Percentiles rank a stretch among this genome's conserved stretches.
Evolutionary conservation across 2,329 filamentous ascomycete species (phyloP).

Genomic region (Alternaria ventricosa): DNA sequence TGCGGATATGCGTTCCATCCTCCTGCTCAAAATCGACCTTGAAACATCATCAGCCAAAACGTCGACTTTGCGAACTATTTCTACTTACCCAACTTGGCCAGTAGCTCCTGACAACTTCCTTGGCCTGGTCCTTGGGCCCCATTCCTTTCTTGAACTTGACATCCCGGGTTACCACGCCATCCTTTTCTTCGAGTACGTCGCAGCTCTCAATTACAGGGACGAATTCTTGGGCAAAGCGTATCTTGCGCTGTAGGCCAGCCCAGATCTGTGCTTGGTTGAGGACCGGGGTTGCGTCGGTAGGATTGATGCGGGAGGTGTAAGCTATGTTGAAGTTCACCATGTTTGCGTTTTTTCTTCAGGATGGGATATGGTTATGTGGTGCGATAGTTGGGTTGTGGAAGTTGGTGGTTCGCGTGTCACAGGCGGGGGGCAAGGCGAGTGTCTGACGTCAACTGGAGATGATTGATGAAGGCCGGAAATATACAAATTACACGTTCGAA

Average conservation of each 20-base stretch:
- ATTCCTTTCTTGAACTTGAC: slow-evolving; percentile 50
- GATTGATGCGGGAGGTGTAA: slow-evolving; percentile 56
- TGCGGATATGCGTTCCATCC: slow-evolving; percentile 52
- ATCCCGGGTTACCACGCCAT: slow-evolving; percentile 41
- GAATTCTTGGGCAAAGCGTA: slow-evolving; percentile 55
- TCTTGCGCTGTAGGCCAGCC: slow-evolving; percentile 55
- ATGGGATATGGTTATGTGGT: not conserved
- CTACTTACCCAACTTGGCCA: slow-evolving; percentile 50
- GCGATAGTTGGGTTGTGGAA: not conserved
- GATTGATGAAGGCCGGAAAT: not conserved
- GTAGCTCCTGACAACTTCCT: slow-evolving; percentile 49
- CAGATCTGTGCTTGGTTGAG: slow-evolving; percentile 52
- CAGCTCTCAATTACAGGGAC: slow-evolving; percentile 53
- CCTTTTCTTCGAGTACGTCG: slow-evolving; percentile 50
- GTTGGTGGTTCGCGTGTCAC: not conserved
- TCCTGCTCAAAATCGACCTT: slow-evolving; percentile 57
- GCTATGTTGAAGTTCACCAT: slow-evolving; percentile 52
- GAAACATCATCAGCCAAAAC: not conserved
- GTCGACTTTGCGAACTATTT: not conserved
- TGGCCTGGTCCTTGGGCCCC: slow-evolving; percentile 37
- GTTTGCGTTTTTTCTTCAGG: slow-evolving; percentile 12
- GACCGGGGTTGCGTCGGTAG: slow-evolving; percentile 42
- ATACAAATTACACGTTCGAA: not conserved
- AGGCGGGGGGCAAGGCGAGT: not conserved
- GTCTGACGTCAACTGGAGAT: not conserved